Percentiles rank a stretch among this genome's conserved stretches.
Conservation (phyloP, 2,329 filamentous ascomycete genomes). For the Cordyceps fumosorosea region DNA sequence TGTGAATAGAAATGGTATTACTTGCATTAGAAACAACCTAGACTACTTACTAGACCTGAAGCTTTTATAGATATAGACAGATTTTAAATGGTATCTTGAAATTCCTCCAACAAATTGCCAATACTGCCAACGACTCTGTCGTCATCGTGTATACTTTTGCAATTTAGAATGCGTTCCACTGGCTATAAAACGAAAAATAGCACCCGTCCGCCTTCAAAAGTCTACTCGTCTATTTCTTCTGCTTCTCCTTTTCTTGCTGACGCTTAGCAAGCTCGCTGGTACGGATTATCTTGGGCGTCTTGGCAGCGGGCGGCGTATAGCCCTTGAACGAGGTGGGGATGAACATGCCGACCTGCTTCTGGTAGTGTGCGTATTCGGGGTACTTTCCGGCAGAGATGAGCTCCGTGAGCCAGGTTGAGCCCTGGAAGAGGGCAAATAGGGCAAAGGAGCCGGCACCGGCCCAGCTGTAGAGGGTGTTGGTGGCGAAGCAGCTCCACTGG, state of each 20-base stretch:
- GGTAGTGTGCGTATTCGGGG: slow-evolving; percentile 78
- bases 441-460: slow-evolving; percentile 60
- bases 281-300: slow-evolving; percentile 40
- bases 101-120: no score
- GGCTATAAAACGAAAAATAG: no score
- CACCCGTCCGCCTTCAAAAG: no score
- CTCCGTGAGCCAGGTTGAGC: slow-evolving; percentile 84
- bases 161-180: no score
- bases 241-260: slow-evolving; percentile 35
- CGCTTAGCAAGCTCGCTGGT: slow-evolving; percentile 44
- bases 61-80: not conserved
- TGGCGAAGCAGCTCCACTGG: slow-evolving; percentile 76
- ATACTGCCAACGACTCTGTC: not conserved
- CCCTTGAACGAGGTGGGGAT: slow-evolving; percentile 52
- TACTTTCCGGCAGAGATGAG: slow-evolving; percentile 76
- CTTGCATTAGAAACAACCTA: not conserved
- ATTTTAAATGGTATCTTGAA: no score
- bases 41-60: slow-evolving; percentile 1
- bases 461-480: slow-evolving; percentile 70
- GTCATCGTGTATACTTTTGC: not conserved
- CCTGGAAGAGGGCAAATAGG: slow-evolving; percentile 79
- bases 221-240: slow-evolving; percentile 17
- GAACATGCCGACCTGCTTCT: slow-evolving; percentile 76
- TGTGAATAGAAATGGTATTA: slow-evolving; percentile 15
- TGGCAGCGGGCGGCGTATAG: slow-evolving; percentile 33